Evolutionary conservation across 2,329 filamentous ascomycete species (phyloP).

Genomic region (Fusarium agapanthi): DNA sequence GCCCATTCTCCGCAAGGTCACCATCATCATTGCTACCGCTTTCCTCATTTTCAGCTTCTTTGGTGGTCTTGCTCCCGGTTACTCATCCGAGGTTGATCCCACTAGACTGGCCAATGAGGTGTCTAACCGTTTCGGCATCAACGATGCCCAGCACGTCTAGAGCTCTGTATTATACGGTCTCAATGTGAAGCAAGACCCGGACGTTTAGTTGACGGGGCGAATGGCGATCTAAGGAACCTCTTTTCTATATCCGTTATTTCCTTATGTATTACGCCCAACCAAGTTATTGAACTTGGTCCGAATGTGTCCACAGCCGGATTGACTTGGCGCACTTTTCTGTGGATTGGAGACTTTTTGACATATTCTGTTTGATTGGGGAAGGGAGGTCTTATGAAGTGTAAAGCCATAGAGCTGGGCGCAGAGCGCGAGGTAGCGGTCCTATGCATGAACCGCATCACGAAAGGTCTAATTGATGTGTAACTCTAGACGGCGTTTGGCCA

Average conservation of each 20-base stretch:
- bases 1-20: conserved; percentile 80
- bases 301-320: conserved; percentile 40
- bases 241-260: conserved; percentile 37
- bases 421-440: conserved; percentile 47
- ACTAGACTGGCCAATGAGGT: conserved; percentile 58
- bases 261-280: conserved; percentile 33
- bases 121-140: conserved; percentile 59
- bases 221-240: conserved; percentile 45
- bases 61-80: conserved; percentile 70
- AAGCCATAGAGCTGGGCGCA: conserved; percentile 51
- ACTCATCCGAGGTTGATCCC: conserved; percentile 64
- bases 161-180: conserved; percentile 22
- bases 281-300: conserved; percentile 34
- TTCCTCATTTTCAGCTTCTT: conserved; percentile 76
- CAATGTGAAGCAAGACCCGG: conserved; percentile 26
- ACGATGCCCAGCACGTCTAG: conserved; percentile 33
- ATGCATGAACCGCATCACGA: conserved; percentile 49
- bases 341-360: conserved; percentile 46
- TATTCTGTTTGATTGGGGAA: conserved; percentile 44
- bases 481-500: conserved; percentile 53
- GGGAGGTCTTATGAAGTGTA: conserved; percentile 45
- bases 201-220: conserved; percentile 44
- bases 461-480: conserved; percentile 53
- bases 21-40: conserved; percentile 71
- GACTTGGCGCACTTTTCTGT: conserved; percentile 37